Conservation (phyloP, 129 eudicot genomes). For the Smallanthus sonchifolius region DNA sequence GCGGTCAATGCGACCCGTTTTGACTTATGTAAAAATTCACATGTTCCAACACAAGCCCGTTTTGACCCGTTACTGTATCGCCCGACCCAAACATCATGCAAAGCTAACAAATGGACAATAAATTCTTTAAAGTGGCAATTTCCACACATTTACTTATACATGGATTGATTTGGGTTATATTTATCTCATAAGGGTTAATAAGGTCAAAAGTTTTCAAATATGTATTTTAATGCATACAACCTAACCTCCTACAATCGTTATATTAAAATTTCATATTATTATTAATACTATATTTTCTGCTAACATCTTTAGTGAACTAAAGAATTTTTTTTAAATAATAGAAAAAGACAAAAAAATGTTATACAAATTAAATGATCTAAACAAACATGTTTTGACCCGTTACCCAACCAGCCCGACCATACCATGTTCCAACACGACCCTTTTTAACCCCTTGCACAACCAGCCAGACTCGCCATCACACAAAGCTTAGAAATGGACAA, state of each 20-base stretch:
- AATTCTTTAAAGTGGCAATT: background rate
- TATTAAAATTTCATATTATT: background rate
- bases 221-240: background rate
- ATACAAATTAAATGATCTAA: background rate
- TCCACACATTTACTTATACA: background rate
- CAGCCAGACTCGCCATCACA: background rate
- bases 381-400: background rate
- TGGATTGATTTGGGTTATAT: background rate
- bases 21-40: background rate
- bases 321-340: background rate
- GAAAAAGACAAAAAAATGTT: background rate
- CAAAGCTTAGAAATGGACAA: background rate
- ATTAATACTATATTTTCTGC: background rate
- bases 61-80: background rate
- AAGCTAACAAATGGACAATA: background rate
- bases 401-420: background rate
- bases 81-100: background rate
- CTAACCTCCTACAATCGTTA: background rate
- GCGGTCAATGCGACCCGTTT: background rate
- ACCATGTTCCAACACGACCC: background rate
- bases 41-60: background rate
- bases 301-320: background rate
- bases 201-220: background rate
- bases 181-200: background rate
- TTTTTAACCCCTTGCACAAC: background rate